Conservation (phyloP, 129 eudicot species). For the Glebionis coronaria region DNA sequence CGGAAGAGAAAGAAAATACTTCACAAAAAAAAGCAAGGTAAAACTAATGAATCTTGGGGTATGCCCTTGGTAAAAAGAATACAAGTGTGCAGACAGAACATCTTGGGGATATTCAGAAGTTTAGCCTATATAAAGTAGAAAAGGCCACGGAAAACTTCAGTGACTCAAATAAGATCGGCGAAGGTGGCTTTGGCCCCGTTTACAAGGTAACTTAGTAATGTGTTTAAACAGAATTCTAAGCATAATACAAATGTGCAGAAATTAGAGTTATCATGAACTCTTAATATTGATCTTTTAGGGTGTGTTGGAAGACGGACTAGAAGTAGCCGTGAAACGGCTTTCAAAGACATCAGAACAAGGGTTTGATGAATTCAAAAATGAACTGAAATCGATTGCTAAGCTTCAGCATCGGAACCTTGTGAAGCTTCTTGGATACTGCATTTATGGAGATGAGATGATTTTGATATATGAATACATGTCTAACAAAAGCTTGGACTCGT, state of each 20-base stretch:
- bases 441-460: constrained; percentile 35
- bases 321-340: constrained; percentile 39
- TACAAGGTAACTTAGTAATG: constrained; percentile 19
- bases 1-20: not conserved
- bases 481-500: constrained; percentile 43
- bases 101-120: not conserved
- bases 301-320: constrained; percentile 34
- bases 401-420: constrained; percentile 59
- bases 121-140: constrained; percentile 7
- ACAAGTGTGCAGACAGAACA: not conserved
- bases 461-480: constrained; percentile 35
- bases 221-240: not conserved
- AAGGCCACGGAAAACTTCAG: constrained; percentile 22
- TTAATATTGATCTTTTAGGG: constrained; percentile 30
- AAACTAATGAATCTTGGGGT: too few species aligned
- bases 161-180: constrained; percentile 18
- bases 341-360: constrained; percentile 43
- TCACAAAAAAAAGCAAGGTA: constrained; percentile 5
- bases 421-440: constrained; percentile 47
- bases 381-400: constrained; percentile 36
- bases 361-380: constrained; percentile 28
- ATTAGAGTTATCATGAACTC: not conserved
- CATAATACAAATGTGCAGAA: not conserved
- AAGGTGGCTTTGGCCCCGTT: constrained; percentile 32
- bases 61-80: constrained; percentile 14